Evolutionary conservation across 2,329 filamentous ascomycete species (phyloP).

Genomic region (Hypoxylon sp.): DNA sequence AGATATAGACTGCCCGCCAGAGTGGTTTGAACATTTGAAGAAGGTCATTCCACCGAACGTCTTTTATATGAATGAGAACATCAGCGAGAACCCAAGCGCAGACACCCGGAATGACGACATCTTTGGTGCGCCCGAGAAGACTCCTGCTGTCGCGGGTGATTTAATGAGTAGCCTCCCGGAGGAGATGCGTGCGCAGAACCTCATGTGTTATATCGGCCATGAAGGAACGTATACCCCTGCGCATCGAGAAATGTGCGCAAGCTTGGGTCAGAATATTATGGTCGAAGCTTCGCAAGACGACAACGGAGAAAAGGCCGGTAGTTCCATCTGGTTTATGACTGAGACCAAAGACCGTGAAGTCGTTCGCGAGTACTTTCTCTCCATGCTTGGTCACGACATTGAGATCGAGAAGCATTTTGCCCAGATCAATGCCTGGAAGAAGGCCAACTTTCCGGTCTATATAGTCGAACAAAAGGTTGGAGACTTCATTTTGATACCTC

Average conservation of each 20-base stretch:
- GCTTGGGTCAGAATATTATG: slow-evolving; percentile 97
- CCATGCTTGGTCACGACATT: slow-evolving; percentile 93
- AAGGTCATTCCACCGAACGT: slow-evolving; percentile 83
- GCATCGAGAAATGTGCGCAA: slow-evolving; percentile 98
- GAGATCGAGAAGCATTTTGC: slow-evolving; percentile 98
- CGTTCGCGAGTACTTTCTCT: slow-evolving; percentile 93
- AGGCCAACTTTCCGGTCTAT: slow-evolving; percentile 92
- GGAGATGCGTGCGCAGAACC: slow-evolving; percentile 91
- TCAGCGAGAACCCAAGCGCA: slow-evolving; percentile 55
- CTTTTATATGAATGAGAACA: slow-evolving; percentile 90
- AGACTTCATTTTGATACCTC: slow-evolving; percentile 94
- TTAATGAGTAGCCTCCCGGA: slow-evolving; percentile 92
- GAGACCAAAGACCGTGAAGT: slow-evolving; percentile 91
- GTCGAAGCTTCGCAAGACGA: slow-evolving; percentile 84
- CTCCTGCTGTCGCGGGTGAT: slow-evolving; percentile 82
- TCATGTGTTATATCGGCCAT: slow-evolving; percentile 98
- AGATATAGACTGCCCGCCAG: slow-evolving; percentile 92
- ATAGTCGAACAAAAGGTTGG: slow-evolving; percentile 91
- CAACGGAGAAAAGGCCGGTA: slow-evolving; percentile 83
- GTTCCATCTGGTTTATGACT: slow-evolving; percentile 99
- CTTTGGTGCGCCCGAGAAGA: slow-evolving; percentile 64
- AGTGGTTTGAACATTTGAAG: slow-evolving; percentile 86
- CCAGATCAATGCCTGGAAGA: slow-evolving; percentile 94
- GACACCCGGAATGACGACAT: slow-evolving; percentile 57
- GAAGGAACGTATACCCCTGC: slow-evolving; percentile 97